Percentiles rank a stretch among this genome's conserved stretches.
Evolutionary conservation across 257 asterid species (phyloP).

Genomic region (Ilex aquifolium): DNA sequence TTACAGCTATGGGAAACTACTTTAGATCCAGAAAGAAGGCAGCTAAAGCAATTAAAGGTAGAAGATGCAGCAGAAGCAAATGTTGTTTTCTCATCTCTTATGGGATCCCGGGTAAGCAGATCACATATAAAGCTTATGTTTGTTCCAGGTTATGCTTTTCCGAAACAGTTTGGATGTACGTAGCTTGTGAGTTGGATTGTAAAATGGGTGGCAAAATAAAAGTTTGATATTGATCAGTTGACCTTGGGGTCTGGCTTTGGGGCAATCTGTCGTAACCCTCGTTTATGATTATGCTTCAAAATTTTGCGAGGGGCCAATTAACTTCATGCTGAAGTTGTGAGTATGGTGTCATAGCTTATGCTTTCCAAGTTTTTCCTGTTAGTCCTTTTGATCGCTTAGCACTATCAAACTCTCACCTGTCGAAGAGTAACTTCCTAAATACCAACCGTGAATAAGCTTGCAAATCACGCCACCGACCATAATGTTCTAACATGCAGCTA

Average conservation of each 20-base stretch:
- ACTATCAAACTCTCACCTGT: background rate
- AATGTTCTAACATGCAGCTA: background rate
- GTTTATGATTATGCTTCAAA: no score
- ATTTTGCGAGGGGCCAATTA: no score
- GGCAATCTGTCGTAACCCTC: no score
- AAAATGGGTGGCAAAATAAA: background rate
- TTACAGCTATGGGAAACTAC: slow-evolving; percentile 98
- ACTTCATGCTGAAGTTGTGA: no score
- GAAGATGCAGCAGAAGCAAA: slow-evolving; percentile 89
- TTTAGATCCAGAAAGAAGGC: slow-evolving; percentile 69
- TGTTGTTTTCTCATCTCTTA: slow-evolving; percentile 84
- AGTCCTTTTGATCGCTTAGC: background rate
- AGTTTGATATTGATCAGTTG: no score
- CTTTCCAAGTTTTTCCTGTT: no score
- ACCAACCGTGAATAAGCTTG: background rate
- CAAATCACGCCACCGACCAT: no score
- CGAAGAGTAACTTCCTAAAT: no score
- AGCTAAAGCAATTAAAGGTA: slow-evolving; percentile 72
- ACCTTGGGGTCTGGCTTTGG: no score
- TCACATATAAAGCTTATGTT: background rate
- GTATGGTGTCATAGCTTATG: no score
- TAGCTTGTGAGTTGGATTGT: background rate
- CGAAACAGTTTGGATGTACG: background rate
- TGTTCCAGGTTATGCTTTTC: background rate
- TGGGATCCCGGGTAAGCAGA: slow-evolving; percentile 81